Base-by-base conservation (phyloP, 345 rosid species). In the Carallia pectinifolia region DNA sequence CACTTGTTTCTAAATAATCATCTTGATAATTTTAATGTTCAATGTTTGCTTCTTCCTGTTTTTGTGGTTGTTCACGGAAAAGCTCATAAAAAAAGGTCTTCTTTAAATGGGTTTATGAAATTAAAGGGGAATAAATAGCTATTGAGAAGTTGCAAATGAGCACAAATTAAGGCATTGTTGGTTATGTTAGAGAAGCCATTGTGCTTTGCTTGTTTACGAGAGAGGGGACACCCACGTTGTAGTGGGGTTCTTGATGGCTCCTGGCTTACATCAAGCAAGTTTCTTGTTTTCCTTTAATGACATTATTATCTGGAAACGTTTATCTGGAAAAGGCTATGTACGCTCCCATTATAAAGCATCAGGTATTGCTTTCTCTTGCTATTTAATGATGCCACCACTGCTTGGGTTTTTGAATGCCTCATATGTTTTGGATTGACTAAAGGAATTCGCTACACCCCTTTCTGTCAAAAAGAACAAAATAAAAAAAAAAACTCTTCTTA, bases 121-220 rank as follows among this genome's bases (percentile, higher is more conserved):
- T 23, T 23, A 23, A 23, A 23, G 23, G 23, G 23, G 23, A 23
- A 23, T 23, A 23, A 23, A 23, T 23, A 23, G 23, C 23, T 23
- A 23, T 23, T 23, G 23, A 23, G 23, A 23, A 23, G 23, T 23
- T 23, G 23, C 23, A 23, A 23, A 23, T 0, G 23, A 23, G 23
- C 23, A 23, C 23, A 23, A 23, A 23, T 23, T 23, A 23, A 23
- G 23, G 23, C 23, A 23, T 23, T 23, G 23, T 0, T 23, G 23
- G 23, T 23, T 23, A 23, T 23, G 23, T 23, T 56, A 56, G 60
- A 27, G 60, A 27, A 27, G 60, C 60, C 6, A 9, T 56, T 6
- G 70, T 56, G 61, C 71, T 65, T 74, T 77, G 23, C 75, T 55
- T 76, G 67, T 75, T 74, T 75, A 33, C 18, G 52, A 13, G 72